Base-by-base conservation (phyloP, 75 land plant species). In the Azolla pinnata region DNA sequence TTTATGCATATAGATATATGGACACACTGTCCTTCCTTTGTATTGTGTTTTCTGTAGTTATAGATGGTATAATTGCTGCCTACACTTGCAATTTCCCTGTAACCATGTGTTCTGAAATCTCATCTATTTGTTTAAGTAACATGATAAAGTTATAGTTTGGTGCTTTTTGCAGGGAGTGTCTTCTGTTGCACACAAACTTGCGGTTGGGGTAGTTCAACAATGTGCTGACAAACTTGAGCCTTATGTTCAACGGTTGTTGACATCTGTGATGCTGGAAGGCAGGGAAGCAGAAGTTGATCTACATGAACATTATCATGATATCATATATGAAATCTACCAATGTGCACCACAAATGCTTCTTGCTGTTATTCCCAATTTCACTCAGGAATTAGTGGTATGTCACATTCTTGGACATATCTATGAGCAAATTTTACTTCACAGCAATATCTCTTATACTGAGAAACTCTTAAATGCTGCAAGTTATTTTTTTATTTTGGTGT, bases 331-430 rank as follows among this genome's bases (percentile, higher is more conserved):
- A 65, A 71, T 95, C 29, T 86, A 69, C 60, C 65, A 64, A 16
- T 81, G 77, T 64, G 72, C 85, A 19, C 99, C 99, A 53, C 76
- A 81, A 51, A 77, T 86, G 79, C 82, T 95, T 55, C 33, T 79
- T 33, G 52, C 77, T 44, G 81, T 85, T 54, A 83, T 88, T 33
- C 98, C 96, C 8, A 81, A 70, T 33, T 64, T 93, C 57, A 73
- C 79, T 12, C 80, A 83, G 29, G 98, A 88, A 58, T 60, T 93
- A 57, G 57, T 77, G 76, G 98, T 93, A 86, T 29, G n/a, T n/a
- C n/a, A n/a, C n/a, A n/a, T n/a, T n/a, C n/a, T n/a, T n/a, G n/a
- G n/a, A n/a, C n/a, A n/a, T n/a, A n/a, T n/a, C n/a, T n/a, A n/a
- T n/a, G n/a, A n/a, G n/a, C n/a, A n/a, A n/a, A n/a, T n/a, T n/a